phyloP scores from a whole-genome alignment of 2,329 filamentous ascomycete species.

The Chaetothyriales sp. region DNA sequence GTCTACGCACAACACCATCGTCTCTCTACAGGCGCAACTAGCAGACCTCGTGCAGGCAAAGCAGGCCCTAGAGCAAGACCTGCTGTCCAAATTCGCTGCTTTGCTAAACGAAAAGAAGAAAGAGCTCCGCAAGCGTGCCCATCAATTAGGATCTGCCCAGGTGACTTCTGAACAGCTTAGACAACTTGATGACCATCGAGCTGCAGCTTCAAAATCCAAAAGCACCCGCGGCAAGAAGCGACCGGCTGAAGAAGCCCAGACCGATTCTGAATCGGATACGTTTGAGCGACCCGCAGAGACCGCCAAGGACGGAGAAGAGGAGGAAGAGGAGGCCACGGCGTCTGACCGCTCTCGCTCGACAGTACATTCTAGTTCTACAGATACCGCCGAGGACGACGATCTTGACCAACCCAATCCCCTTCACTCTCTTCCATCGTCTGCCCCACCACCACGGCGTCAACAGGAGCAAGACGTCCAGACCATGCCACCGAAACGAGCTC shows the following conservation, averaged over 20 bases:
- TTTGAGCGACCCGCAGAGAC: constrained; percentile 11
- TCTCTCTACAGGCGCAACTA: constrained; percentile 38
- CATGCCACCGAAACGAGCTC: constrained; percentile 8
- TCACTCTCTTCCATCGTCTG: background rate
- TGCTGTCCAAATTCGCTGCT: constrained; percentile 43
- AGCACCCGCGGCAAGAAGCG: constrained; percentile 8
- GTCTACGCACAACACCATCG: constrained; percentile 35
- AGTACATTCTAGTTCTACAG: constrained; percentile 3
- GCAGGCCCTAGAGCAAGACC: constrained; percentile 38
- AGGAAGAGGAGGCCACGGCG: background rate
- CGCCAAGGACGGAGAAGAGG: constrained; percentile 2
- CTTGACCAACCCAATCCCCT: constrained; percentile 1
- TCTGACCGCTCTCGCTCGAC: constrained; percentile 2
- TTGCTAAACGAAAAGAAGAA: constrained; percentile 49
- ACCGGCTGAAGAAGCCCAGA: constrained; percentile 6
- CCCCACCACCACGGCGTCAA: background rate
- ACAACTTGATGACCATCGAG: constrained; percentile 19
- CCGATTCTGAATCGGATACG: constrained; percentile 6
- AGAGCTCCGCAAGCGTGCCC: constrained; percentile 48
- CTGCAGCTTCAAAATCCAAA: constrained; percentile 19
- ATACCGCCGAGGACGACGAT: constrained; percentile 9
- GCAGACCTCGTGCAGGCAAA: constrained; percentile 44
- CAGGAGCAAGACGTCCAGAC: background rate
- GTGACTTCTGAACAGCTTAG: constrained; percentile 23
- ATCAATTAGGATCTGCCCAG: constrained; percentile 37